Conservation (phyloP, 1,284 basidiomycete genomes). For the Trametes sp. region DNA sequence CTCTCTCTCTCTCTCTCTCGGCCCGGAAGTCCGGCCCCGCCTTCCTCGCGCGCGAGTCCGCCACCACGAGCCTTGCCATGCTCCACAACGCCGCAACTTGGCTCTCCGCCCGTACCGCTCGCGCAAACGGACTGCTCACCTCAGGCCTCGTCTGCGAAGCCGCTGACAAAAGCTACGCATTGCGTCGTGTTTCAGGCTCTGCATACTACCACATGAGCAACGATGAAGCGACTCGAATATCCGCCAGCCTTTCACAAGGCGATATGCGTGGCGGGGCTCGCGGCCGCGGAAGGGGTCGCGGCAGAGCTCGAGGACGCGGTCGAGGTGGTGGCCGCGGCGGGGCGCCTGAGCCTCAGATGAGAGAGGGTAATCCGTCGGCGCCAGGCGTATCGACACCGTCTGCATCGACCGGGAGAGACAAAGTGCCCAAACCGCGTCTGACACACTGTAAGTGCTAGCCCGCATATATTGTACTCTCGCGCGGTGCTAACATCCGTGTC, state of each 20-base stretch:
- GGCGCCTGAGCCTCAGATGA: not conserved
- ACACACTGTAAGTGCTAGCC: slow-evolving; percentile 38
- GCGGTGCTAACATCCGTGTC: not conserved
- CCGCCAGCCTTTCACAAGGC: not conserved
- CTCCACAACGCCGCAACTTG: not conserved
- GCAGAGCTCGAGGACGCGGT: not conserved
- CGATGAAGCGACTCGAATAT: not conserved
- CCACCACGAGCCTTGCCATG: not conserved
- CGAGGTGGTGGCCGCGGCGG: not conserved
- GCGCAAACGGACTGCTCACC: not conserved
- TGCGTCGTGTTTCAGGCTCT: not conserved
- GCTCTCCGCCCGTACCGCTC: not conserved
- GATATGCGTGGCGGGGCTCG: not conserved
- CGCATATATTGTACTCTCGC: too few relatives aligned
- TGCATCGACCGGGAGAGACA: not conserved
- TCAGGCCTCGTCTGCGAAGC: not conserved
- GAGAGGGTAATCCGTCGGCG: not conserved
- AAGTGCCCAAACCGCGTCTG: slow-evolving; percentile 29
- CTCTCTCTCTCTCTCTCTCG: not conserved
- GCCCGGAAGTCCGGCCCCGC: not conserved
- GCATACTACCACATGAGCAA: not conserved
- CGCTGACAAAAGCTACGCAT: not conserved
- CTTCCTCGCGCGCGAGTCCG: not conserved
- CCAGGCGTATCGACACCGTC: not conserved
- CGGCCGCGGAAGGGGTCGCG: not conserved